Evolutionary conservation across 2,329 filamentous ascomycete genomes (phyloP).

Genomic region (Xylariaceae sp.): DNA sequence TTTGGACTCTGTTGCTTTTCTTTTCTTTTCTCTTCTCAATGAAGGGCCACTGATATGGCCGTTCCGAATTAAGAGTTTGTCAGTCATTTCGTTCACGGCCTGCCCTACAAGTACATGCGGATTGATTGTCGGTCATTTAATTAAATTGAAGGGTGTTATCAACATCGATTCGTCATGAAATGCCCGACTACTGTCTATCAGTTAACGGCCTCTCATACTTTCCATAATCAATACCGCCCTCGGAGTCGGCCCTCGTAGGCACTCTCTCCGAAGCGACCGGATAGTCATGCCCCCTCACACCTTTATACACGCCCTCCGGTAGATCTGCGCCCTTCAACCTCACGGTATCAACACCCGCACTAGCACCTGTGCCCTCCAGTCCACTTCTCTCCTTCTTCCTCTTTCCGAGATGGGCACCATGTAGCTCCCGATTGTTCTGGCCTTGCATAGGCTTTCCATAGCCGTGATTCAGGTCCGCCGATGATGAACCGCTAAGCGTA

Average conservation of each 20-base stretch:
- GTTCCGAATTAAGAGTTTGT: too few species aligned
- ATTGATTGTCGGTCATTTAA: too few species aligned
- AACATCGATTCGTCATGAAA: too few species aligned
- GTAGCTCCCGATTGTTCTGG: constrained; percentile 40
- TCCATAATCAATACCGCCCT: too few species aligned
- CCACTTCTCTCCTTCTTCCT: constrained; percentile 39
- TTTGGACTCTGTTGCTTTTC: too few species aligned
- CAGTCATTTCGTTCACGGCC: too few species aligned
- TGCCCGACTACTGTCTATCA: too few species aligned
- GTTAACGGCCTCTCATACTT: too few species aligned
- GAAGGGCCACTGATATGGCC: too few species aligned
- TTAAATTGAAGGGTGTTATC: too few species aligned
- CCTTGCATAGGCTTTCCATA: constrained; percentile 44
- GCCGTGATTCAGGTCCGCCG: constrained; percentile 41
- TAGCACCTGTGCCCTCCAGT: constrained; percentile 39
- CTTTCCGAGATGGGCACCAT: constrained; percentile 33
- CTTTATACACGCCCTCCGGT: constrained; percentile 31
- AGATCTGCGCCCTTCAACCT: constrained; percentile 30
- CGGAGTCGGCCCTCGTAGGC: constrained; percentile 22
- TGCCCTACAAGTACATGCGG: too few species aligned
- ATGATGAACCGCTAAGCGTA: constrained; percentile 44
- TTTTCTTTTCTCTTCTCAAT: too few species aligned
- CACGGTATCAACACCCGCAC: constrained; percentile 24
- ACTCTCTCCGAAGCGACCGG: constrained; percentile 27
- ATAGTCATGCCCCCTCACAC: constrained; percentile 20